Base-by-base conservation (phyloP, 352 stramenopile genomes). In the Phytophthora citrophthora region DNA sequence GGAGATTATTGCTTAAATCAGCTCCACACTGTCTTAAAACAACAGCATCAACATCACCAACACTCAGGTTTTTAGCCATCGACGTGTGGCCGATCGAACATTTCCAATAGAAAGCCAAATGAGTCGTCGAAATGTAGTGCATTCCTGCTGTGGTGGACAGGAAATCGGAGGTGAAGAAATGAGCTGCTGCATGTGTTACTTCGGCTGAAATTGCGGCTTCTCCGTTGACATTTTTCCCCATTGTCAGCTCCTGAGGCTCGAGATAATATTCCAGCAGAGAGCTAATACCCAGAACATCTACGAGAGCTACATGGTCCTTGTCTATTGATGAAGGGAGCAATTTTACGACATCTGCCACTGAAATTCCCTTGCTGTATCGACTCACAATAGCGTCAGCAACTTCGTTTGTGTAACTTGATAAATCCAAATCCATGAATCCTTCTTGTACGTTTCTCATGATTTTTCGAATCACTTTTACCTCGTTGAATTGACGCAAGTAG, bases 401-500 rank as follows among this genome's bases (percentile, higher is more conserved):
- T 2, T 54, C 55, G 36, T 81, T 46, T 1, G 54, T 74, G 43
- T 75, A 81, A 10, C 18, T 52, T 8, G 61, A 36, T 6, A 68
- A 23, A 5, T 53, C 43, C 15, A 68, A 41, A 8, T 50, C 61
- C 13, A 76, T 32, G 34, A 64, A 81, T 0, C 72, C 72, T 49
- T 75, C 61, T 16, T 76, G 54, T 1, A 81, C 65, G 10, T 74
- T 77, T 27, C 74, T 81, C 60, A 74, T 78, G 49, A 81, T 59
- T 47, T 72, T 76, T 5, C 73, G 70, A 24, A 79, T 43, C 27
- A 79, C 73, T 1, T 47, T 23, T 18, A 15, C 26, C 24, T 77
- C 68, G n/a, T 63, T 60, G 20, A 81, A 78, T 8, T 81, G 72
- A 8, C 65, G 54, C 18, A 81, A 46, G 41, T 61, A 66, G 4